phyloP scores from a whole-genome alignment of 768 basidiomycete species.

The Amanita muscaria region DNA sequence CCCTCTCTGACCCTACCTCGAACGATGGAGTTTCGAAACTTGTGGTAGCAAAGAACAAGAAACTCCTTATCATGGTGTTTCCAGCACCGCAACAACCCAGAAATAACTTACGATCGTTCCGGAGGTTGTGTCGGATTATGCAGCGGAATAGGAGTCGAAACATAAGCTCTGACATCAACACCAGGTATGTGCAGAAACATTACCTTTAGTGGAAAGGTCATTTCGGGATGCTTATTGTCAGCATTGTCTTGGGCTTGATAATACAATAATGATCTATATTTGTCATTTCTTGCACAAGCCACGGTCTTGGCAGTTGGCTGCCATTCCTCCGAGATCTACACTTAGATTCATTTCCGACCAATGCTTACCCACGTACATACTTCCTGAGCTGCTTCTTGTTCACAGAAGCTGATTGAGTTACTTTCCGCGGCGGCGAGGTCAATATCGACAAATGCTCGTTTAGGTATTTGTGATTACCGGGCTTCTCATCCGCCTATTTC shows the following conservation, averaged over 20 bases:
- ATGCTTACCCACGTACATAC: background rate
- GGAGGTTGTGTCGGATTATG: too few species aligned
- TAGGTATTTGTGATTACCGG: constrained; percentile 7
- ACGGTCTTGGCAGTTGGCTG: background rate
- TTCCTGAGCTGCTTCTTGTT: background rate
- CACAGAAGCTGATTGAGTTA: constrained; percentile 6
- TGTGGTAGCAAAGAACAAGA: too few species aligned
- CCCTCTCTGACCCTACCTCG: too few species aligned
- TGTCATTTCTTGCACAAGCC: background rate
- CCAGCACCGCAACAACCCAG: background rate
- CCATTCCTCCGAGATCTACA: constrained; percentile 1
- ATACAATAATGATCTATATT: too few species aligned
- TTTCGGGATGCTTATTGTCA: too few species aligned
- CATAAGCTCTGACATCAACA: background rate
- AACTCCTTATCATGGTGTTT: background rate
- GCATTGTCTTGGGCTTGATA: background rate
- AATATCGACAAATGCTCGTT: constrained; percentile 1
- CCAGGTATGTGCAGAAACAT: background rate
- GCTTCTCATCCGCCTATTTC: constrained; percentile 6
- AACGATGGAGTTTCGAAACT: too few species aligned
- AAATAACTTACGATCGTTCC: too few species aligned
- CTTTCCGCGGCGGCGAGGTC: constrained; percentile 7
- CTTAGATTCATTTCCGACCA: constrained; percentile 1
- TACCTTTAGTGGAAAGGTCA: too few species aligned
- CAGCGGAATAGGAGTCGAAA: background rate